These are phyloP conservation scores for Crucibulum laeve DNA, from an alignment of 768 basidiomycete genomes.

Conservation along the genomic window DNA sequence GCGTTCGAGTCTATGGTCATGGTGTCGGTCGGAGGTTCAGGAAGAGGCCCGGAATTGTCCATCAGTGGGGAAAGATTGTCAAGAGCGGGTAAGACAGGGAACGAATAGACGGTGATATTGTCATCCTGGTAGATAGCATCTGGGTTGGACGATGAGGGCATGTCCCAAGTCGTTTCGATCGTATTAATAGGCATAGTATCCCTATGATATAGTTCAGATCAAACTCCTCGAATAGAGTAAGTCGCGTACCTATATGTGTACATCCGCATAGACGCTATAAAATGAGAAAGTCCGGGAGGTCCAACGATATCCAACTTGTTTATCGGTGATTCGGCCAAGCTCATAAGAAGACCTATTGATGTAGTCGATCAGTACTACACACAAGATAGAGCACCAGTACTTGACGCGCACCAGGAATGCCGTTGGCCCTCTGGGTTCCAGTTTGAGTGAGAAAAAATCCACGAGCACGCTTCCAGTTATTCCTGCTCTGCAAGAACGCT, in stretches of 20 bases:
- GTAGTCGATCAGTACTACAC: conserved; percentile 2
- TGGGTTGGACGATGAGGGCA: conserved; percentile 14
- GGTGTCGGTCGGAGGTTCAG: neutral
- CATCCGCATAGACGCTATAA: conserved; percentile 64
- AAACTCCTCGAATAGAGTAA: neutral
- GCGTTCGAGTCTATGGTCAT: neutral
- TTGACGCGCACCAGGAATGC: conserved; percentile 62
- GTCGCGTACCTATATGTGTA: conserved; percentile 62
- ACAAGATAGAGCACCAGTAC: neutral
- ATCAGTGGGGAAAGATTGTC: conserved; percentile 2
- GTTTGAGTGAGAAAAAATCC: conserved; percentile 72
- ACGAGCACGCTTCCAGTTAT: conserved; percentile 62
- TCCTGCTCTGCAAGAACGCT: conserved; percentile 62
- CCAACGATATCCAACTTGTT: conserved; percentile 59
- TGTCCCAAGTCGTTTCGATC: conserved; percentile 33
- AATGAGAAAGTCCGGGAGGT: conserved; percentile 69
- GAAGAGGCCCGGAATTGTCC: too few species aligned
- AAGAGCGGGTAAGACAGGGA: conserved; percentile 36
- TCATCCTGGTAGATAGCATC: conserved; percentile 56
- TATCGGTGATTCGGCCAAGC: conserved; percentile 67
- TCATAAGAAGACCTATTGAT: conserved; percentile 68
- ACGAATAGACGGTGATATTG: conserved; percentile 60
- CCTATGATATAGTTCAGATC: conserved; percentile 25
- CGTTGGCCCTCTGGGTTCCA: conserved; percentile 57
- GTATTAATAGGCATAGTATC: conserved; percentile 45